phyloP scores from a whole-genome alignment of 495 filamentous ascomycete genomes.

The Emericellopsis terricola region DNA sequence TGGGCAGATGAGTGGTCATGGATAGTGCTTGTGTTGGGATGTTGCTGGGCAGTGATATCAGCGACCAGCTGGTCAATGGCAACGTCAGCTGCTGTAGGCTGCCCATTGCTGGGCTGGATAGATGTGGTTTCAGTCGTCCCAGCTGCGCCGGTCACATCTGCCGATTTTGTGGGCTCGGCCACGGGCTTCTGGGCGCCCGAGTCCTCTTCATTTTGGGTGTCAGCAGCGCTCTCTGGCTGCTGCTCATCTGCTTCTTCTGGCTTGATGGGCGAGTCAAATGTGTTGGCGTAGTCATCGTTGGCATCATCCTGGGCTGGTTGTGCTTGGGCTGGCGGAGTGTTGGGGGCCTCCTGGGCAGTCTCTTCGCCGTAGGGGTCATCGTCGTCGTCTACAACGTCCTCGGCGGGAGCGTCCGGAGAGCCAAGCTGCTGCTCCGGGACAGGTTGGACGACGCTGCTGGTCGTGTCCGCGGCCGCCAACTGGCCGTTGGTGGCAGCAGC shows the following conservation, averaged over 20 bases:
- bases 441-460: not conserved
- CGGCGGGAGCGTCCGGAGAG: constrained; percentile 1
- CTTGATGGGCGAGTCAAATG: constrained; percentile 16
- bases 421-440: not conserved
- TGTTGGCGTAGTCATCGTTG: constrained; percentile 16
- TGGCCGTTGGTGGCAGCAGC: not conserved
- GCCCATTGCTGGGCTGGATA: too few species aligned
- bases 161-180: not conserved
- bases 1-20: too few species aligned
- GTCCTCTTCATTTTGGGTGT: constrained; percentile 1
- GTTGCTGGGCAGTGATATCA: constrained; percentile 19
- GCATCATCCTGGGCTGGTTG: constrained; percentile 10
- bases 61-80: constrained; percentile 29
- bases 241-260: constrained; percentile 9
- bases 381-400: constrained; percentile 4
- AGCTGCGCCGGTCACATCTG: too few species aligned
- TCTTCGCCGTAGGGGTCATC: constrained; percentile 14
- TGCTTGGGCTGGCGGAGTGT: constrained; percentile 2
- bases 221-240: too few species aligned
- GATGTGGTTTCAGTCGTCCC: too few species aligned
- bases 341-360: constrained; percentile 6
- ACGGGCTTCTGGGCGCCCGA: not conserved
- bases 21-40: too few species aligned
- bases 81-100: not conserved
- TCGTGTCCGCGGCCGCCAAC: not conserved